These are phyloP conservation scores for Neophaeococcomyces aloes DNA, from an alignment of 2,329 filamentous ascomycete species.

Conservation along the genomic window DNA sequence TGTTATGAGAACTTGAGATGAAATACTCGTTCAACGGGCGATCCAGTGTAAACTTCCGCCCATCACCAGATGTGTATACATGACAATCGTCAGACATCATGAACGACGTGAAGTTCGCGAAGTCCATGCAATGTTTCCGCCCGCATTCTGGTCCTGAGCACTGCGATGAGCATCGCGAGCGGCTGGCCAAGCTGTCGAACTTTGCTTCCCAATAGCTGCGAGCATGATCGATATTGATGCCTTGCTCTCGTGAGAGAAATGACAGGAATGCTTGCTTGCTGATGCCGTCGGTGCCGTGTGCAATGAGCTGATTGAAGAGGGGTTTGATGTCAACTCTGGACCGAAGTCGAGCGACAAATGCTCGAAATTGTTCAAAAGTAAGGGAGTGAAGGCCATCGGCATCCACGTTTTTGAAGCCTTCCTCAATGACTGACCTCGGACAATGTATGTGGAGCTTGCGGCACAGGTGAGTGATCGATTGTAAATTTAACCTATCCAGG, in stretches of 20 bases:
- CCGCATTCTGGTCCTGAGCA: slow-evolving; percentile 8
- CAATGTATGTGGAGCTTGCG: slow-evolving; percentile 87
- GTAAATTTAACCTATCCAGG: slow-evolving; percentile 64
- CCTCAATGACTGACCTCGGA: slow-evolving; percentile 59
- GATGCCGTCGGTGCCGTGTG: slow-evolving; percentile 53
- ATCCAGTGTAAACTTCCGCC: slow-evolving; percentile 57
- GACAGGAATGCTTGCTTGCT: slow-evolving; percentile 60
- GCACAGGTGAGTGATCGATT: slow-evolving; percentile 72
- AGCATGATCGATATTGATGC: slow-evolving; percentile 62
- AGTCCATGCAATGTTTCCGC: slow-evolving; percentile 52
- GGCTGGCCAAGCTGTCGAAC: slow-evolving; percentile 14
- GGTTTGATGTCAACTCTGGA: slow-evolving; percentile 68
- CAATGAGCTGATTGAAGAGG: slow-evolving; percentile 56
- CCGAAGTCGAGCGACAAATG: slow-evolving; percentile 74
- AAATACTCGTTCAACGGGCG: slow-evolving; percentile 92
- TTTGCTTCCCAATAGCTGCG: slow-evolving; percentile 15
- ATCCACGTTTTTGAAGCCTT: slow-evolving; percentile 66
- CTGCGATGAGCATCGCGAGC: slow-evolving; percentile 13
- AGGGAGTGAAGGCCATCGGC: slow-evolving; percentile 53
- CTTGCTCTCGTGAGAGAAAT: slow-evolving; percentile 65
- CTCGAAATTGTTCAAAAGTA: slow-evolving; percentile 69
- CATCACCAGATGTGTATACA: slow-evolving; percentile 48
- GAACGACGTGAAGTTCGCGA: slow-evolving; percentile 67
- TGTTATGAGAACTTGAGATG: slow-evolving; percentile 98
- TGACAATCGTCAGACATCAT: slow-evolving; percentile 65